Base-by-base conservation (phyloP, 805 yeast species). In the Candida orba region DNA sequence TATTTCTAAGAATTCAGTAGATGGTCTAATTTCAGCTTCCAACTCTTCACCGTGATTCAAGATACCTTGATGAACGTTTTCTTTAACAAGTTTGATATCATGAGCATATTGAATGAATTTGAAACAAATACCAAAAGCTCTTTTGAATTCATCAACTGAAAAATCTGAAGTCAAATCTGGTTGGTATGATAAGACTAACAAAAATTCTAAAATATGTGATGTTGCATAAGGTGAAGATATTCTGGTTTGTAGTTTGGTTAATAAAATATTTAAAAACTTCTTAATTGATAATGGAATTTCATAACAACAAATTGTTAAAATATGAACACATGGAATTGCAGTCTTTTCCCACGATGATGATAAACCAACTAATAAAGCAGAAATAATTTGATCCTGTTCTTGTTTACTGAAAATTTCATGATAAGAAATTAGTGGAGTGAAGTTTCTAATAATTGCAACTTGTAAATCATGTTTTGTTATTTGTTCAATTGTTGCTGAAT, bases 71-170 rank as follows among this genome's bases (percentile, higher is more conserved):
- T 49, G 65, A 51, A 44, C 61, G 56, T 53, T 51, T 39, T 54
- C 54, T 35, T 53, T 55, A 3, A 41, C 30, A 30, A 52, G 48
- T n/a, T 53, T 44, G 23, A 64, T 50, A 51, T 84, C 89, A 41
- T 73, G 69, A 2, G 87, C 77, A 55, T 79, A 81, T 55, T 84
- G 86, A 43, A 87, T 82, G 52, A 80, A 82, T 52, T 81, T 81
- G 66, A 88, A 84, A 1, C 89, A 82, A 58, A 88, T 84, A 2
- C 85, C 95, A 66, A 88, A 85, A 3, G 87, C 86, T 38, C 89
- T 69, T 53, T 80, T 82, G 58, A 73, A 83, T 52, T 88, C 95
- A 40, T 84, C 93, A 17, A 73, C 71, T 4, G 85, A 83, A 57
- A 87, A 82, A 53, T 81, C 81, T 1, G 86, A 72, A 1, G 85